phyloP scores from a whole-genome alignment of 495 filamentous ascomycete species.

The Aspergillus panamensis region DNA sequence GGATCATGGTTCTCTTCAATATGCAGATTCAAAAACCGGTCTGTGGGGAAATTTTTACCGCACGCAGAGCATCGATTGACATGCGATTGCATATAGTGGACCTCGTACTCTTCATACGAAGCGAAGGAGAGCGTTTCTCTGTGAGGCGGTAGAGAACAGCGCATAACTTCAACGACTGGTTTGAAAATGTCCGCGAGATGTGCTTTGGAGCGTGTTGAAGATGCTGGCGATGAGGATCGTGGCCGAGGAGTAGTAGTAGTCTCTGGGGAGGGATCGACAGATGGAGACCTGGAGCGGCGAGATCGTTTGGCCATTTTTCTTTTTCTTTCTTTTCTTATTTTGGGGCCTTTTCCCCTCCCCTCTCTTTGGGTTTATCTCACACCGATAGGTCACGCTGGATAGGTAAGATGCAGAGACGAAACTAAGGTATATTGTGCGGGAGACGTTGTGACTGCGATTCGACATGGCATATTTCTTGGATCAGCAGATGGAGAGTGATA shows the following conservation, averaged over 20 bases:
- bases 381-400: slow-evolving; percentile 9
- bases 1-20: slow-evolving; percentile 92
- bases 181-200: slow-evolving; percentile 23
- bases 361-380: slow-evolving; percentile 3
- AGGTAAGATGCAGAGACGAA: slow-evolving; percentile 4
- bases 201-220: slow-evolving; percentile 28
- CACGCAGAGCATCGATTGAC: slow-evolving; percentile 82
- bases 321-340: slow-evolving; percentile 8
- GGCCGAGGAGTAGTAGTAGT: slow-evolving; percentile 11
- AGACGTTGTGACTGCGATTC: background rate
- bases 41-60: slow-evolving; percentile 70
- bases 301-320: slow-evolving; percentile 59
- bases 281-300: slow-evolving; percentile 44
- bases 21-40: slow-evolving; percentile 72
- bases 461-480: background rate
- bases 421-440: background rate
- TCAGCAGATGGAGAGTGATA: background rate
- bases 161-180: slow-evolving; percentile 50
- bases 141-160: slow-evolving; percentile 79
- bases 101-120: slow-evolving; percentile 78
- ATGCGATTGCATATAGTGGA: slow-evolving; percentile 79
- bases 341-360: background rate
- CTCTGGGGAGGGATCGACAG: slow-evolving; percentile 19
- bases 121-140: slow-evolving; percentile 62
- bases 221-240: slow-evolving; percentile 26